Evolutionary conservation across 176 grass and related monocot species (phyloP).

Genomic region (Microstegium vimineum): DNA sequence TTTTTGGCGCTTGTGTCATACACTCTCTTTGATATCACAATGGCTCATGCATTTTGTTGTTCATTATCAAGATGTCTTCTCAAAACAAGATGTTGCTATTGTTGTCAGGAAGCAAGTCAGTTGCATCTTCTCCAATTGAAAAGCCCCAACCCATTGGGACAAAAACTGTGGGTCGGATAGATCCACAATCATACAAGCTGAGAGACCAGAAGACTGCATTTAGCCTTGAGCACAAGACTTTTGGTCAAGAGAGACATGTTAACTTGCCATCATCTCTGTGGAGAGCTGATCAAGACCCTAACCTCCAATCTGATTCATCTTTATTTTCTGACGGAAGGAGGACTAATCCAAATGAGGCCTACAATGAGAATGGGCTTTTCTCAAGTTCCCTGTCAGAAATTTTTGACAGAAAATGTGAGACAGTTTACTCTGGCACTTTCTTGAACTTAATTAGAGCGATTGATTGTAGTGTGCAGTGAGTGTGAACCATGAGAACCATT

Average conservation of each 20-base stretch:
- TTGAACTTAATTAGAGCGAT: not conserved
- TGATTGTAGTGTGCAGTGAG: not conserved
- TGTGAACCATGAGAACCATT: not conserved
- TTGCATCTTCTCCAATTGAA: constrained; percentile 62
- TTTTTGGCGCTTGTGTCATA: not conserved
- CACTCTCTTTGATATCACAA: constrained; percentile 2
- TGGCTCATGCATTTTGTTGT: constrained; percentile 12
- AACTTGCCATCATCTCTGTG: constrained; percentile 44
- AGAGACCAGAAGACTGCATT: constrained; percentile 63
- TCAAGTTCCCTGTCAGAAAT: constrained; percentile 75
- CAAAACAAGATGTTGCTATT: constrained; percentile 37
- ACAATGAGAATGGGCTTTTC: constrained; percentile 62
- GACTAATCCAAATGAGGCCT: constrained; percentile 40
- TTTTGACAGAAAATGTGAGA: constrained; percentile 75
- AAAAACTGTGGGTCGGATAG: constrained; percentile 31
- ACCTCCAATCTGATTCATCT: constrained; percentile 44
- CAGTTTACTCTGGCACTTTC: constrained; percentile 13
- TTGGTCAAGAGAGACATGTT: constrained; percentile 45
- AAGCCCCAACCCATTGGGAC: constrained; percentile 62
- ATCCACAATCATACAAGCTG: constrained; percentile 31
- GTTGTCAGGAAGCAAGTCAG: constrained; percentile 53
- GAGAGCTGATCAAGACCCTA: constrained; percentile 45
- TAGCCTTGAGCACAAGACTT: constrained; percentile 52
- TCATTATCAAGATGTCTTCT: constrained; percentile 17
- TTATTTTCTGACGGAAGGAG: constrained; percentile 39